Conservation (phyloP, 163 green algal species). For the Prototheca wickerhamii region DNA sequence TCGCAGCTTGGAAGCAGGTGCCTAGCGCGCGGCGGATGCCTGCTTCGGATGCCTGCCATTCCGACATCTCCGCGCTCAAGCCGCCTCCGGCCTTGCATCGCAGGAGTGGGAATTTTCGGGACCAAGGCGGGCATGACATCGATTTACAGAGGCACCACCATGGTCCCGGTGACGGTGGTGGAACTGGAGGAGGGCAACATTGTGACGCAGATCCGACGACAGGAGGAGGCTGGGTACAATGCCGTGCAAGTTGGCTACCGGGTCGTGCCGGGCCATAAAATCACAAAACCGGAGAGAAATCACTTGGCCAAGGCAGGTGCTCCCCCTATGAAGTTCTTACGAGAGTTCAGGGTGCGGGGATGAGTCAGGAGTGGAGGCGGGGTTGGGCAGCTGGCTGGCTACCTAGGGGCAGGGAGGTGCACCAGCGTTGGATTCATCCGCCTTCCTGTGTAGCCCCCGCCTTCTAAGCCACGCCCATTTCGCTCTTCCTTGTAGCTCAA, state of each 20-base stretch:
- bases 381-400: not conserved
- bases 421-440: too few relatives aligned
- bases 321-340: constrained; percentile 69
- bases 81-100: constrained; percentile 13
- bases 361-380: not conserved
- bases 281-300: constrained; percentile 89
- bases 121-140: constrained; percentile 97
- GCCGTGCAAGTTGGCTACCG: constrained; percentile 94
- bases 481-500: too few relatives aligned
- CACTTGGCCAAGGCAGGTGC: constrained; percentile 83
- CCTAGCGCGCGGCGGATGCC: too few relatives aligned
- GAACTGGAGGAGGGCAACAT: constrained; percentile 83
- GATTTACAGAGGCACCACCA: constrained; percentile 78
- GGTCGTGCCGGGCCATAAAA: constrained; percentile 56
- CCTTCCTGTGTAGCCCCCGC: too few relatives aligned
- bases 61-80: too few relatives aligned
- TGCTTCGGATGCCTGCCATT: too few relatives aligned
- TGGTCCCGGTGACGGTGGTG: constrained; percentile 84
- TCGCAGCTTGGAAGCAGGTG: not conserved
- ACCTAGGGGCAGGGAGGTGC: too few relatives aligned
- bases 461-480: too few relatives aligned
- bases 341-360: constrained; percentile 86
- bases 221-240: constrained; percentile 88
- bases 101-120: constrained; percentile 71
- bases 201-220: constrained; percentile 88